Evolutionary conservation across 495 filamentous ascomycete species (phyloP).

Genomic region (Aspergillus affinis): DNA sequence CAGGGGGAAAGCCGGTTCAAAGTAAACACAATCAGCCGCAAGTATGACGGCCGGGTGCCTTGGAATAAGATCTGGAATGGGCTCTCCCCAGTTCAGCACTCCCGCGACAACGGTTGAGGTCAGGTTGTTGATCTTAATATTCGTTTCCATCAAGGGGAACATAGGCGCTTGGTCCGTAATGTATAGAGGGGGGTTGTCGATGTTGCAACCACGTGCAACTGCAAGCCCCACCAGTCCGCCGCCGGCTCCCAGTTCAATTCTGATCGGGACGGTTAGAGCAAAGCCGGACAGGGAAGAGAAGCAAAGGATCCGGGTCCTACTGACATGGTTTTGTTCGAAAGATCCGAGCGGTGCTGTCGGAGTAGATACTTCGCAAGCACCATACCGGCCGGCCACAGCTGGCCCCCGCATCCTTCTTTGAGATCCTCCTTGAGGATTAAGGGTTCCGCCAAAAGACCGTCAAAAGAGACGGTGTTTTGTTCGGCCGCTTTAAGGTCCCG

Average conservation of each 20-base stretch:
- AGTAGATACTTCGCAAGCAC: conserved; percentile 82
- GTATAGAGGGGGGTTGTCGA: conserved; percentile 48
- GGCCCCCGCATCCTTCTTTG: conserved; percentile 82
- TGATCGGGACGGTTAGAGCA: conserved; percentile 31
- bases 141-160: conserved; percentile 76
- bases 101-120: conserved; percentile 56
- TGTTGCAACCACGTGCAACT: conserved; percentile 37
- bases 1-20: conserved; percentile 90
- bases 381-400: conserved; percentile 92
- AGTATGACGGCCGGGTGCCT: conserved; percentile 71
- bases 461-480: conserved; percentile 65
- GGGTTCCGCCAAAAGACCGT: conserved; percentile 66
- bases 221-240: conserved; percentile 77
- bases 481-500: conserved; percentile 63
- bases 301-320: conserved; percentile 33
- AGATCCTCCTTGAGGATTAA: conserved; percentile 82
- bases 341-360: conserved; percentile 56
- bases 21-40: conserved; percentile 96
- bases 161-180: conserved; percentile 88
- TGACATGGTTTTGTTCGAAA: conserved; percentile 72
- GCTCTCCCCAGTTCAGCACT: conserved; percentile 72
- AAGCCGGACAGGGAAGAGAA: neutral
- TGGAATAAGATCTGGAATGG: conserved; percentile 36
- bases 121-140: conserved; percentile 76
- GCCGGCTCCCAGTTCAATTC: conserved; percentile 89